Evolutionary conservation across 176 grass and related monocot species (phyloP), one percentile per base, ranked within the genome.

Genomic region (Musa itinerans): DNA sequence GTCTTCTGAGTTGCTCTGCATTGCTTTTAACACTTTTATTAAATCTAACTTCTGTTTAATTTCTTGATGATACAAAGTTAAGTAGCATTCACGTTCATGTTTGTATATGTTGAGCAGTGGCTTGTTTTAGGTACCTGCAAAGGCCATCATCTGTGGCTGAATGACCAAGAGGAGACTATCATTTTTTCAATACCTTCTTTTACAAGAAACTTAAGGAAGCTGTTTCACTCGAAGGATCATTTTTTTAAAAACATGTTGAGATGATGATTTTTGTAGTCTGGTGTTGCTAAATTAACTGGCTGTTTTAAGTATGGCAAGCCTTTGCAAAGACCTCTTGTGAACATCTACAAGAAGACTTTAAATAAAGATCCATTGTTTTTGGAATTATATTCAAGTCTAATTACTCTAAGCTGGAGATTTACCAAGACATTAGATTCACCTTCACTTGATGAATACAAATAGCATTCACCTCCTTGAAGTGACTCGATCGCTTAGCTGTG

Each of bases 151-250:
- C 83, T 71, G 11, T 14, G 51, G 21, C 49, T 53, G 76, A 78
- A 57, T 80, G 65, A 65, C 74, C 77, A 22, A 69, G 50, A 76
- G 65, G 69, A 48, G 85, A 81, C 53, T 93, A 90, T 76, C 67
- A 93, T 78, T 89, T 98, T 79, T 98, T 98, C 75, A 91, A 93
- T 65, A 98, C 94, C 7, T 98, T 89, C 68, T 98, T 93, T 74
- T 98, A 89, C 80, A 84, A 86, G 68, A 98, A 93, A 75, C 94
- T 98, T 73, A 82, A 82, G 78, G 84, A 93, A 66, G 86, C 90
- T 80, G 71, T 98, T 10, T 24, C 3, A 53, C 49, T 58, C 27
- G 82, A 68, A 86, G 88, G 91, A 78, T 5, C 53, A 19, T 27
- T 74, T 74, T 21, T 53, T 52, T 22, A 0, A 43, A 27, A 71